Evolutionary conservation across 495 filamentous ascomycete genomes (phyloP).

Genomic region (Clohesyomyces aquaticus): DNA sequence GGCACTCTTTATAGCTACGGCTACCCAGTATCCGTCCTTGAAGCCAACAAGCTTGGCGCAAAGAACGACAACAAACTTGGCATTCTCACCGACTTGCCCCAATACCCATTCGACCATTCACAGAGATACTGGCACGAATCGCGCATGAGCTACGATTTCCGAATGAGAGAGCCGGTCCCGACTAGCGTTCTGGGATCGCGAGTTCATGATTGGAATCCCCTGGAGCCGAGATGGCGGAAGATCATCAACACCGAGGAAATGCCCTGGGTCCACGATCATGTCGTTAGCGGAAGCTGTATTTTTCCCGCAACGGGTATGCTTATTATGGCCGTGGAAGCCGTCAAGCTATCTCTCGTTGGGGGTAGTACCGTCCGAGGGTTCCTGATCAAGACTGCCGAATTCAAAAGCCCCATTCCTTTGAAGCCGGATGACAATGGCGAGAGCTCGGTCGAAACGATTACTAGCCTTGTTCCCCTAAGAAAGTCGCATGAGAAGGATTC

Average conservation of each 20-base stretch:
- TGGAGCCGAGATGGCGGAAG: constrained; percentile 18
- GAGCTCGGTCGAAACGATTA: no score
- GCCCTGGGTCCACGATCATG: constrained; percentile 14
- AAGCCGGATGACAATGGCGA: no score
- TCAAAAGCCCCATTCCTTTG: no score
- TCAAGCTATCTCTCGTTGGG: no score
- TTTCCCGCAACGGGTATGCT: constrained; percentile 19
- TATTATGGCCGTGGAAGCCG: constrained; percentile 22
- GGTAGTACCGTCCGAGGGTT: no score
- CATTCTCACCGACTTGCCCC: constrained; percentile 4
- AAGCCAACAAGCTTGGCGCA: not conserved
- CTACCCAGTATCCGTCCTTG: not conserved
- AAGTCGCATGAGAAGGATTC: no score
- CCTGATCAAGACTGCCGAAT: no score
- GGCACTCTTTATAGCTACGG: not conserved
- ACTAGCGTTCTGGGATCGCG: not conserved
- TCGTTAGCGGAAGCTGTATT: not conserved
- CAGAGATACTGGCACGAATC: constrained; percentile 7
- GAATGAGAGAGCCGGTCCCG: not conserved
- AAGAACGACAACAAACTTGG: not conserved
- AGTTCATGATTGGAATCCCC: constrained; percentile 7
- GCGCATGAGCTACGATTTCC: not conserved
- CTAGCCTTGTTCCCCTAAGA: no score
- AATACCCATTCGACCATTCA: constrained; percentile 11
- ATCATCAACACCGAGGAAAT: constrained; percentile 3